Evolutionary conservation across 108 stramenopile species (phyloP).

Genomic region (Nitzschia putrida): DNA sequence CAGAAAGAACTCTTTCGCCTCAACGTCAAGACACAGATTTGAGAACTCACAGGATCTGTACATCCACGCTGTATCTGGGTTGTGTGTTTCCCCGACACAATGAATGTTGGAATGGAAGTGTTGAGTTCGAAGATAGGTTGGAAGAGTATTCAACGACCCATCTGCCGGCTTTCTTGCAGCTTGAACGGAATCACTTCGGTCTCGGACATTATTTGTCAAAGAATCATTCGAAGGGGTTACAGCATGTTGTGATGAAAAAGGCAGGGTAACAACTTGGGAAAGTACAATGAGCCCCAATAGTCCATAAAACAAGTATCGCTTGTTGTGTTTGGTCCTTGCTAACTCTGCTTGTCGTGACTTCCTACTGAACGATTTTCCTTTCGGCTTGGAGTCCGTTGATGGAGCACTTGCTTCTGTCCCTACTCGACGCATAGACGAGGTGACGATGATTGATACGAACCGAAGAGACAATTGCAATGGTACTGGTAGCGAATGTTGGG

Average conservation of each 20-base stretch:
- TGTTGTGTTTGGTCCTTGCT: background rate
- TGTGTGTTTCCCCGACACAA: slow-evolving; percentile 60
- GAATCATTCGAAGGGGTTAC: background rate
- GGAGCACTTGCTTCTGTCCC: background rate
- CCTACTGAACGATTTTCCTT: background rate
- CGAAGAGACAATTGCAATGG: background rate
- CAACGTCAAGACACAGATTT: slow-evolving; percentile 48
- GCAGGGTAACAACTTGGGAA: slow-evolving; percentile 5
- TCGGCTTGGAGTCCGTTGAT: background rate
- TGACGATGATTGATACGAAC: too few relatives aligned
- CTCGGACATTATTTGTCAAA: background rate
- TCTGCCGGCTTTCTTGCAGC: slow-evolving; percentile 3
- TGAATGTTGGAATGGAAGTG: slow-evolving; percentile 41
- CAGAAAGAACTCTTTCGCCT: slow-evolving; percentile 44
- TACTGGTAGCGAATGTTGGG: background rate
- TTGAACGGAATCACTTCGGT: background rate
- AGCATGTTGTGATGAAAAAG: background rate
- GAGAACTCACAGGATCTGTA: slow-evolving; percentile 48
- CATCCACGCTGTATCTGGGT: slow-evolving; percentile 43
- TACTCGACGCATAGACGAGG: background rate
- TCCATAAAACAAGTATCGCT: slow-evolving; percentile 9
- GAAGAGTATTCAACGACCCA: slow-evolving; percentile 28
- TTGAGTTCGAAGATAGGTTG: slow-evolving; percentile 8
- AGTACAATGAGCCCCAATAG: background rate
- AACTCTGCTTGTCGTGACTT: background rate